These are phyloP conservation scores for Colletotrichum sp. DNA, from an alignment of 2,329 filamentous ascomycete species.

Conservation along the genomic window DNA sequence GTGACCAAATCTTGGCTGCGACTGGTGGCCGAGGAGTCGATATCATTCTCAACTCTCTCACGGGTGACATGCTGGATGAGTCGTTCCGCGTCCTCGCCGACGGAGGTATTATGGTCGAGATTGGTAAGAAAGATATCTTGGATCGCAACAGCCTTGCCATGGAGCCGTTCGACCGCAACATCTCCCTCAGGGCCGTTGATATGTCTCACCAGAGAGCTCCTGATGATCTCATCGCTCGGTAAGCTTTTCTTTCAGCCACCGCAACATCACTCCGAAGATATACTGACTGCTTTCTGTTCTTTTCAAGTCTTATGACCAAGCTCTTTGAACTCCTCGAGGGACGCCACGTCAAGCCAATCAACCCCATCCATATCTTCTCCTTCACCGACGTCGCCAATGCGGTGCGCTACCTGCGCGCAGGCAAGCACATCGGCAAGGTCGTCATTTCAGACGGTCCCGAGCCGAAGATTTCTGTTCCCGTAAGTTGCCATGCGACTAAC, in stretches of 20 bases:
- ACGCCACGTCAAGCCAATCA: neutral
- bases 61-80: slow-evolving; percentile 26
- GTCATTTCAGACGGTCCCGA: slow-evolving; percentile 24
- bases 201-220: neutral
- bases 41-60: slow-evolving; percentile 20
- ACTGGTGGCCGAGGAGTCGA: neutral
- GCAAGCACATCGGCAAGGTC: slow-evolving; percentile 48
- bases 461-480: neutral
- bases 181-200: neutral
- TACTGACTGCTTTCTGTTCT: neutral
- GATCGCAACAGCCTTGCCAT: slow-evolving; percentile 30
- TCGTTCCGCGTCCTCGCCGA: neutral
- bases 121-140: slow-evolving; percentile 31
- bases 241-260: accelerated
- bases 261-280: too few relatives aligned
- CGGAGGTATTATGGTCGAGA: slow-evolving; percentile 35
- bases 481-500: neutral
- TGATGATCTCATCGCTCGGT: neutral
- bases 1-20: neutral
- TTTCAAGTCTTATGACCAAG: slow-evolving; percentile 17
- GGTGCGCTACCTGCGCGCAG: neutral
- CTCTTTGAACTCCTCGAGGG: neutral
- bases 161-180: neutral
- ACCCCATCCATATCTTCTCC: neutral
- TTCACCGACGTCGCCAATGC: neutral